Base-by-base conservation (phyloP, 768 basidiomycete species). In the Amanita molliuscula region DNA sequence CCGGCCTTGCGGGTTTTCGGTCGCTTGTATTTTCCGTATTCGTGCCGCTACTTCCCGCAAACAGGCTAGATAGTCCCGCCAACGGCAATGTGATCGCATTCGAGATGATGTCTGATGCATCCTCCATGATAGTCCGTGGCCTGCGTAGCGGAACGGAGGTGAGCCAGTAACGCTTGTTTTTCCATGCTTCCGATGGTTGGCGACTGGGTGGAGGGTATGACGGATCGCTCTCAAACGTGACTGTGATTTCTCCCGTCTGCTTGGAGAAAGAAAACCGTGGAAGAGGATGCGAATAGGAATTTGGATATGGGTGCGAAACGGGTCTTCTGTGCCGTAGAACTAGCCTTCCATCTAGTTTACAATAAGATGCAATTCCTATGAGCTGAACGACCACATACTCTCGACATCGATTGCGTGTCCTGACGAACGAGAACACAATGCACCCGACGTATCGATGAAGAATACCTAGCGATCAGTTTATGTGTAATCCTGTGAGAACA, bases 331-430 rank as follows among this genome's bases (percentile, higher is more conserved):
- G 88, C 46, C 89, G 79, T 29, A 90, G 67, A 6, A 86, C 85
- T 15, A 87, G 72, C 37, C 64, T 68, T 48, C 81, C 84, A 45
- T 72, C 87, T 88, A 54, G 42, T 42, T 35, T 16, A 47, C 49
- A 42, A 23, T 50, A 18, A 36, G 50, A 44, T 13, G 11, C 23
- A 36, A 7, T 46, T 26, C 20, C 40, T 18, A 8, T 2, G 35
- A 18, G 9, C 31, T 2, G 49, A 29, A 26, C n/a, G 20, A 36
- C 9, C n/a, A 33, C 42, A 43, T 34, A 42, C 88, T 77, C 72
- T 90, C 79, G 31, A 91, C 65, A 57, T 92, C 88, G 33, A 92
- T 67, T 6, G 88, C 89, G 64, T 90, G 88, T 0, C 89, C 89
- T 13, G 88, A 77, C 3, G 79, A 76, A 56, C 84, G 75, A 7